These are phyloP conservation scores for Celoporthe dispersa DNA, from an alignment of 2,329 filamentous ascomycete species.

Conservation along the genomic window DNA sequence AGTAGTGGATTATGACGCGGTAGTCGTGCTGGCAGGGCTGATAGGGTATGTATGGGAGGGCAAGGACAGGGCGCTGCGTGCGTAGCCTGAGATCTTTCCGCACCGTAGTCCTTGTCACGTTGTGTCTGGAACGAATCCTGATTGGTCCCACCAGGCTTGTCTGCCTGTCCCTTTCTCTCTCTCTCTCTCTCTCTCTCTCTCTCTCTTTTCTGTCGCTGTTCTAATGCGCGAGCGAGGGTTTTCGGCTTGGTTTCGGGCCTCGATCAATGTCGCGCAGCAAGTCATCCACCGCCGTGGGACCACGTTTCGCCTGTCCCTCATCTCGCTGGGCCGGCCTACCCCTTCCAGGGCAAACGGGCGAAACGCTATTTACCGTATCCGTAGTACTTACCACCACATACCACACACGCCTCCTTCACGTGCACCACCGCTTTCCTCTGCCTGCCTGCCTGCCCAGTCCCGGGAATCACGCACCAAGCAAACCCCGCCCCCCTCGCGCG, in stretches of 20 bases:
- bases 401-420: not conserved
- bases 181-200: not conserved
- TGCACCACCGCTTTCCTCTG: not conserved
- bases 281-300: constrained; percentile 11
- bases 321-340: constrained; percentile 1
- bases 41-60: too few species aligned
- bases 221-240: not conserved
- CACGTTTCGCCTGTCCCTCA: constrained; percentile 13
- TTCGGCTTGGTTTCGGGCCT: not conserved
- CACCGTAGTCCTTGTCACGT: constrained; percentile 27
- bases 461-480: not conserved
- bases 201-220: not conserved
- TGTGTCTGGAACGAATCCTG: constrained; percentile 17
- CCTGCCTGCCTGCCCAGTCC: not conserved
- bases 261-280: constrained; percentile 8
- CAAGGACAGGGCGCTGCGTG: not conserved
- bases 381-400: not conserved
- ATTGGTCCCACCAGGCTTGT: constrained; percentile 22
- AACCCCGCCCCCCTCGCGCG: not conserved
- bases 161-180: not conserved
- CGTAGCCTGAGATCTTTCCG: not conserved
- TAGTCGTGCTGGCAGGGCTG: too few species aligned
- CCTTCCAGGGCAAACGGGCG: not conserved
- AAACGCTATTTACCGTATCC: not conserved
- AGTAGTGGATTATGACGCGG: too few species aligned